phyloP scores from a whole-genome alignment of 208 protist genomes.

The Blechomonas ayalai region DNA sequence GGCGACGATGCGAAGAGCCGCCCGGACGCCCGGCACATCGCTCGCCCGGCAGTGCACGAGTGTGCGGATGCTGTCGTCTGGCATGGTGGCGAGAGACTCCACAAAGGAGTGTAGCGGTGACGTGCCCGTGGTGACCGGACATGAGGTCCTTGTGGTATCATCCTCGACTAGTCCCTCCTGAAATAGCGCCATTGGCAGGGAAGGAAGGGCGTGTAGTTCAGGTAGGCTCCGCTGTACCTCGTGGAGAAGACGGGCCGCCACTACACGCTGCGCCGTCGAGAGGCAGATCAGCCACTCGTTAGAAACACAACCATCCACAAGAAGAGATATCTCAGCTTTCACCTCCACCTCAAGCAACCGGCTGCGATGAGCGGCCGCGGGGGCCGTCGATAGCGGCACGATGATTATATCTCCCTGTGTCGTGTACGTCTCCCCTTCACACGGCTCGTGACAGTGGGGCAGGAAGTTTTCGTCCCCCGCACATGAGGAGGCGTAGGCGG shows the following conservation, averaged over 20 bases:
- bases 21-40: conserved; percentile 45
- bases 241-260: conserved; percentile 8
- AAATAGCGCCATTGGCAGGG: no score
- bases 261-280: conserved; percentile 9
- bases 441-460: conserved; percentile 6
- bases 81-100: not conserved
- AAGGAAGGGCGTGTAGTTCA: no score
- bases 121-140: not conserved
- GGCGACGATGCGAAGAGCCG: conserved; percentile 37
- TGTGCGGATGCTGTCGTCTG: not conserved
- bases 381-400: conserved; percentile 5
- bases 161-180: no score
- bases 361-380: conserved; percentile 1
- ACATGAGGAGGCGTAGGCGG: not conserved
- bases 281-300: conserved; percentile 9
- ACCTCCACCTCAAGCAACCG: conserved; percentile 26
- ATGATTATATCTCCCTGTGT: conserved; percentile 7
- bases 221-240: no score
- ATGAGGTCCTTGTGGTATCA: no score
- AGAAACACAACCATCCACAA: conserved; percentile 13
- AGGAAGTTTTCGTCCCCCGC: not conserved
- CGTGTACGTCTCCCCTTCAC: conserved; percentile 14
- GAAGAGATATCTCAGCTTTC: conserved; percentile 17
- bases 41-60: conserved; percentile 42
- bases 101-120: not conserved